phyloP scores from a whole-genome alignment of 1,139 yeast species.

The Zhuliangozyma blackwelliae region DNA sequence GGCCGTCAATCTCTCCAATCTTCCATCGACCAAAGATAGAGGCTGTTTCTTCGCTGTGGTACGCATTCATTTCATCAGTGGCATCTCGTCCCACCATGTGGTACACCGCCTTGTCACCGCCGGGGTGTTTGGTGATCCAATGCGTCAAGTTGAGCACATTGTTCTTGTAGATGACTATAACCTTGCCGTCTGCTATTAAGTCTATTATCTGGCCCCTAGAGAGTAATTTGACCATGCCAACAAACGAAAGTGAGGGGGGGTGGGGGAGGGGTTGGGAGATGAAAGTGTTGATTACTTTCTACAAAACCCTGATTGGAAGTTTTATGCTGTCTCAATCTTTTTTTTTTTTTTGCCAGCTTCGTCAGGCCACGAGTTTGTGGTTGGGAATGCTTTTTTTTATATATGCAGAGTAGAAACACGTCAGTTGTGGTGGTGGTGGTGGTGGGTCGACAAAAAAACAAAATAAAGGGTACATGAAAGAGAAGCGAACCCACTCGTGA shows the following conservation, averaged over 20 bases:
- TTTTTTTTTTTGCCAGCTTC: neutral
- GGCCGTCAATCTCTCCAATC: conserved; percentile 57
- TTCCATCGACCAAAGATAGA: conserved; percentile 48
- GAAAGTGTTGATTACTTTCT: no score
- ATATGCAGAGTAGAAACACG: no score
- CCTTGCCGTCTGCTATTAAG: conserved; percentile 62
- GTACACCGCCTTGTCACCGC: conserved; percentile 79
- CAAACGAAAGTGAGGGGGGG: neutral
- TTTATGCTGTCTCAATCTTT: neutral
- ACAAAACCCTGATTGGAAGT: no score
- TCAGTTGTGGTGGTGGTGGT: no score
- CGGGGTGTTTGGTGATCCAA: conserved; percentile 79
- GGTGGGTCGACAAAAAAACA: no score
- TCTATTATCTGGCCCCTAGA: conserved; percentile 15
- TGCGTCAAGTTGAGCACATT: conserved; percentile 59
- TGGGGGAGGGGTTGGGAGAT: neutral
- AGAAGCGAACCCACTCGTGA: no score
- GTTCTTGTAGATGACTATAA: conserved; percentile 62
- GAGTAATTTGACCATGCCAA: neutral
- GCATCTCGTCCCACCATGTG: conserved; percentile 91
- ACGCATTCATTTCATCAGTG: conserved; percentile 83
- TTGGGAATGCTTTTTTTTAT: no score
- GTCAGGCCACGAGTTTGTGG: no score
- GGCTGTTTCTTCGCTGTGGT: conserved; percentile 62
- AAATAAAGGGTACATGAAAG: no score